Percentiles rank a stretch among this genome's conserved stretches.
These are phyloP conservation scores for Anastatica hierochuntica DNA, from an alignment of 345 rosid species.

Conservation along the genomic window DNA sequence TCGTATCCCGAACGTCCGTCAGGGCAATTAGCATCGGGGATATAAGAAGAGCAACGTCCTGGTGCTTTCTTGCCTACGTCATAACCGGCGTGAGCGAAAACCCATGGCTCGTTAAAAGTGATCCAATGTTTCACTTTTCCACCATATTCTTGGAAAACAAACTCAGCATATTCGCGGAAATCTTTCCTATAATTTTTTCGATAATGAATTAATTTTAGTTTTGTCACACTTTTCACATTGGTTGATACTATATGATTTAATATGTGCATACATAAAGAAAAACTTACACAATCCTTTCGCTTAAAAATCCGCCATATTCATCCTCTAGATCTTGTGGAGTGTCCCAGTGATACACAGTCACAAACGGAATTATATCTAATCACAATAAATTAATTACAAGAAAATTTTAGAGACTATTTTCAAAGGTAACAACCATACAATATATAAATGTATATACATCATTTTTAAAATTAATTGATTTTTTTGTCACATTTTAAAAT, in stretches of 20 bases:
- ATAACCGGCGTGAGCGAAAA: constrained; percentile 26
- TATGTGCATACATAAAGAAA: too few species aligned
- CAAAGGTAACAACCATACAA: too few species aligned
- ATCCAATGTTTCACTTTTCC: constrained; percentile 23
- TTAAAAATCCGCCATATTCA: constrained; percentile 30
- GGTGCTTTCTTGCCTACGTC: constrained; percentile 26
- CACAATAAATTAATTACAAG: too few species aligned
- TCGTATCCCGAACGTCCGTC: constrained; percentile 30
- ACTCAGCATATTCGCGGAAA: constrained; percentile 22
- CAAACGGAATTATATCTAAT: constrained; percentile 20
- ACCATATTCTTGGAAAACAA: constrained; percentile 25
- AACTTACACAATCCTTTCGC: constrained; percentile 26
- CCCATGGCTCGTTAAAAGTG: constrained; percentile 31
- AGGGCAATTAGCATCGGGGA: background rate
- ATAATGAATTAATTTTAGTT: too few species aligned
- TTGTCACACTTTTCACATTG: too few species aligned
- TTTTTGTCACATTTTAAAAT: too few species aligned
- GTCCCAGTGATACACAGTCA: constrained; percentile 28
- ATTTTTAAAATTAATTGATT: too few species aligned
- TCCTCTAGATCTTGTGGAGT: constrained; percentile 28
- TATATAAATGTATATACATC: too few species aligned
- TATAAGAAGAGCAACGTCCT: constrained; percentile 29
- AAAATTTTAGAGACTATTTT: too few species aligned
- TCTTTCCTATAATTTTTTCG: too few species aligned
- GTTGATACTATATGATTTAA: too few species aligned